phyloP scores from a whole-genome alignment of 164 flowering plant species.

The Magnolia changhungtana region DNA sequence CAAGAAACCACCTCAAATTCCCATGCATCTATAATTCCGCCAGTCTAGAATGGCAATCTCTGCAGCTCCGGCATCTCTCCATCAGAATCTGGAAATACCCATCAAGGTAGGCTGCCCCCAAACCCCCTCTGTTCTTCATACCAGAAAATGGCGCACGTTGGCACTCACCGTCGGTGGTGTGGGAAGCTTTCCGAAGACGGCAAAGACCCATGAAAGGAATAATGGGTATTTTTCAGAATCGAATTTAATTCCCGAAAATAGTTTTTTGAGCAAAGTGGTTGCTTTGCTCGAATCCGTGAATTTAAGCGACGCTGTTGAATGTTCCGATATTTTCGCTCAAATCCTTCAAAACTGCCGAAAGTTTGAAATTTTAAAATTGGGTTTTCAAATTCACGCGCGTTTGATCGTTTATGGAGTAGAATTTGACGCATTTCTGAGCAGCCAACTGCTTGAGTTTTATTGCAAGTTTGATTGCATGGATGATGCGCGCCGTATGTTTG shows the following conservation, averaged over 20 bases:
- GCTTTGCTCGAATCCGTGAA: constrained; percentile 25
- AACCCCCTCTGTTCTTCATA: neutral
- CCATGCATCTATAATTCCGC: constrained; percentile 3
- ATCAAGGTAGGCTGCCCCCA: constrained; percentile 7
- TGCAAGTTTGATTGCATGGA: constrained; percentile 18
- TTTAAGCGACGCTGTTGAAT: constrained; percentile 21
- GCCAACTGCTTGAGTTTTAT: constrained; percentile 30
- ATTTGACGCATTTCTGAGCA: constrained; percentile 25
- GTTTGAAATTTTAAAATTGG: constrained; percentile 14
- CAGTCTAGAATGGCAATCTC: constrained; percentile 6
- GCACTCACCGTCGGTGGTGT: constrained; percentile 4
- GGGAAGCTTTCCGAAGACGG: neutral
- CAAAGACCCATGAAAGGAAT: neutral
- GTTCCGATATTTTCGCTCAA: constrained; percentile 19
- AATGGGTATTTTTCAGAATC: constrained; percentile 4
- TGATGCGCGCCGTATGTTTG: constrained; percentile 20
- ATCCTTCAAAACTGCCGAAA: constrained; percentile 28
- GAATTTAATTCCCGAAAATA: constrained; percentile 2
- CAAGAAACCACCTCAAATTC: neutral
- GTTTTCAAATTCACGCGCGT: constrained; percentile 34
- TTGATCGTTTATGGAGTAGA: constrained; percentile 29
- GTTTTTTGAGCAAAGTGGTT: constrained; percentile 3
- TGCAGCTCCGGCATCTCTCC: constrained; percentile 5
- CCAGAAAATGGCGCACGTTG: constrained; percentile 6
- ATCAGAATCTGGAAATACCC: constrained; percentile 6